phyloP scores from a whole-genome alignment of 73 alveolate genomes.

The Paramecium primaurelia region DNA sequence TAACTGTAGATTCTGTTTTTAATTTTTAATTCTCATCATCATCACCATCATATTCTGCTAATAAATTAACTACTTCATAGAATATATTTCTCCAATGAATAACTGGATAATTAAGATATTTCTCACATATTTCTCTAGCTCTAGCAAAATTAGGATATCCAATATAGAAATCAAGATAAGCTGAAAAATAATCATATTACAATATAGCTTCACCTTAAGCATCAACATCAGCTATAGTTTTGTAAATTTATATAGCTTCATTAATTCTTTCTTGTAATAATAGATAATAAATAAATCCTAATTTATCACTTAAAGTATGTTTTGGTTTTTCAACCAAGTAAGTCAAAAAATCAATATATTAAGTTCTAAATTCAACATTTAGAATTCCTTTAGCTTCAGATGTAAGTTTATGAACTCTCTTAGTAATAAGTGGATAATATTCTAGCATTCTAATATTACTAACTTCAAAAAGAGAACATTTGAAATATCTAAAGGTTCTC shows the following conservation, averaged over 20 bases:
- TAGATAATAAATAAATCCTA: constrained; percentile 55
- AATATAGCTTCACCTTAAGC: constrained; percentile 45
- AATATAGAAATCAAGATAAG: constrained; percentile 72
- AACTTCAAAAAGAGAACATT: background rate
- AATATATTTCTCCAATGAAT: constrained; percentile 80
- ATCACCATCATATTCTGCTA: constrained; percentile 76
- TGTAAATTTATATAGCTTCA: constrained; percentile 55
- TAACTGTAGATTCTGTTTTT: constrained; percentile 61
- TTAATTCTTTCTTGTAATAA: constrained; percentile 53
- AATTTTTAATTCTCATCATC: constrained; percentile 57
- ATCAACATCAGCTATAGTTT: background rate
- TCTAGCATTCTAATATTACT: constrained; percentile 71
- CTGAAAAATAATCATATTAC: constrained; percentile 73
- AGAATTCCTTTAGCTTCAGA: constrained; percentile 54
- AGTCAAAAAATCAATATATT: constrained; percentile 39
- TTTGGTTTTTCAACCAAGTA: constrained; percentile 27
- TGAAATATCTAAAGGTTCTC: constrained; percentile 39
- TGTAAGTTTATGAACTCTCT: constrained; percentile 90
- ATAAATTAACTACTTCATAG: constrained; percentile 74
- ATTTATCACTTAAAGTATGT: constrained; percentile 46
- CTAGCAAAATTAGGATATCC: constrained; percentile 73
- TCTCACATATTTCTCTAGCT: constrained; percentile 74
- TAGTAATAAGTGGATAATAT: constrained; percentile 87
- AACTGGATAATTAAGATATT: constrained; percentile 83
- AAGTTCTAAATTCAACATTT: constrained; percentile 47